Base-by-base conservation (phyloP, 108 stramenopile species). In the Cyclotella choctawhatcheeana region DNA sequence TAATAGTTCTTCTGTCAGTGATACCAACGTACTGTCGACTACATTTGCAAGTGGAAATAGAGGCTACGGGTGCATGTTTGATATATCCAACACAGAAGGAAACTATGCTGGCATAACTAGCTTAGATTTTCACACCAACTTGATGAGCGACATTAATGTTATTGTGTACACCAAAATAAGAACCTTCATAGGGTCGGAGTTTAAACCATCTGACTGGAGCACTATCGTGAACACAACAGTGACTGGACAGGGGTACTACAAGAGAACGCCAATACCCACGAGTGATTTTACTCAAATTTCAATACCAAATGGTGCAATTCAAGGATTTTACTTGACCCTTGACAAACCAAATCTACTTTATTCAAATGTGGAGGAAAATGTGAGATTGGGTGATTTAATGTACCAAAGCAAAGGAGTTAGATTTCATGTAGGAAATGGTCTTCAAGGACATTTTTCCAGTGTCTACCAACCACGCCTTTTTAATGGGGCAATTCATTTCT, bases 41-140 rank as follows among this genome's bases (percentile, higher is more conserved):
- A 71, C 61, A 21, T 71, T 71, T 30, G 44, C 61, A 10, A 48
- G 55, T 34, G 70, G 63, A 31, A 71, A 63, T 51, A 62, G 70
- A 29, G 61, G 63, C 10, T 64, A 71, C 13, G 70, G 70, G 17
- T 29, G 27, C 4, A 58, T 71, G 53, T 71, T 64, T 30, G 70
- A 71, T 50, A 22, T 71, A 31, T 56, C 58, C 22, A 58, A 48
- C 44, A 64, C 33, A 5, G 32, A 56, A 52, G 18, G 47, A 44
- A 26, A 22, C 8, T 62, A 63, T 34, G 63, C 63, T 26, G 32
- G 64, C 27, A 34, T 71, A 26, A 45, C 61, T 24, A 64, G 32
- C 21, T 22, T 71, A 10, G 64, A 71, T 30, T 64, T 71, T 12
- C 70, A 71, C 29, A 71, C 70, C 0, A 30, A 71, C 29, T 22